Evolutionary conservation across 371 early-diverging fungal genomes (phyloP), one percentile per base, ranked within the genome.

Genomic region (Batrachochytrium dendrobatidis): DNA sequence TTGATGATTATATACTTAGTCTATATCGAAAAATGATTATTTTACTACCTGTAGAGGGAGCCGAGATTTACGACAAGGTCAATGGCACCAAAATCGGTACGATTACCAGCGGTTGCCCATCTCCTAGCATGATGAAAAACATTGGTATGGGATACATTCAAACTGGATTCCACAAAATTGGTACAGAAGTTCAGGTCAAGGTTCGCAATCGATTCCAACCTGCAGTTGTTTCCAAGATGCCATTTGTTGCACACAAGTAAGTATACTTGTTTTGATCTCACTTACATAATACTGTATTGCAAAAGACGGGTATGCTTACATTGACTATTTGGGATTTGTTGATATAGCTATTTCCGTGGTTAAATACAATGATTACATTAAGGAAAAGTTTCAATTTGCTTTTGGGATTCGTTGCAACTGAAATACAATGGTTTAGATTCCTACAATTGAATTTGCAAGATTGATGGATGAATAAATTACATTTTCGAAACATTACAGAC

Each of bases 61-160:
- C 88, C n/a, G 82, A 80, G 52, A 83, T 90, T 57, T 67, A 81
- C 50, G 70, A 80, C 68, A n/a, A n/a, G n/a, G 67, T 76, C 29
- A 82, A 83, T 20, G 87, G 86, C n/a, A 43, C 39, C 24, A 52
- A 3, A 26, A 68, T 74, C 56, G 72, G 72, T 60, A 52, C 34
- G 31, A 80, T 97, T 55, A 98, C 98, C 20, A 86, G 87, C 25
- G 98, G 98, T 8, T 87, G 91, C 70, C 98, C 98, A 29, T 87
- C 92, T 1, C 98, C 98, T 20, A 78, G 83, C 1, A 75, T 93
- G 53, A 91, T 91, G 77, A 89, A 92, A 82, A 98, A 97, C 81
- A 81, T 98, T 65, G 97, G 95, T 18, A 98, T 98, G 91, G 98
- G 87, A 1, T 95, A 95, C 62, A 92, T 98, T 56, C 77, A 83